A percentile compares a stretch with the other conserved stretches of the same genome.
These are phyloP conservation scores for Vigna trinervia DNA, from an alignment of 306 rosid genomes.

Conservation along the genomic window DNA sequence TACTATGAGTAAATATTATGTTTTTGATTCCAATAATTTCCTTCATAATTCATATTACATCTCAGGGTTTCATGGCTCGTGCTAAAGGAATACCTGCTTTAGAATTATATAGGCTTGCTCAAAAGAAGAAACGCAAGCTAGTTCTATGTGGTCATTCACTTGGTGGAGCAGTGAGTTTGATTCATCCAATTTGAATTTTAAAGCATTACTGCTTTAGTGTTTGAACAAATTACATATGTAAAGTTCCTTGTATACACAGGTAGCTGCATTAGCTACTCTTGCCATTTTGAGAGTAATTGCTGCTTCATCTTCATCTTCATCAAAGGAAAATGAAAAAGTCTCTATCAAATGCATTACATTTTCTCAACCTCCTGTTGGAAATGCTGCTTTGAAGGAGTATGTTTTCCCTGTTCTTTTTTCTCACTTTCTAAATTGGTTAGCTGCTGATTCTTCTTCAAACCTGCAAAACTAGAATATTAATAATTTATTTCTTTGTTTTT, in stretches of 20 bases:
- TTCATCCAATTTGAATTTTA: conserved; percentile 31
- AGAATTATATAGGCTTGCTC: conserved; percentile 95
- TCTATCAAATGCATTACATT: conserved; percentile 88
- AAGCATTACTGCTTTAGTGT: conserved; percentile 15
- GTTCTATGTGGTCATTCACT: conserved; percentile 98
- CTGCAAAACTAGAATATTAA: conserved; percentile 26
- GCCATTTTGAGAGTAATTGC: conserved; percentile 98
- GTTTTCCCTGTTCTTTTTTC: conserved; percentile 44
- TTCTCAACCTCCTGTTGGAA: conserved; percentile 99
- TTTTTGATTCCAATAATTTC: conserved; percentile 23
- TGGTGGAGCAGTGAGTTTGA: conserved; percentile 93
- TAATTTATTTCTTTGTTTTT: neutral
- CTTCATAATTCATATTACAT: conserved; percentile 9
- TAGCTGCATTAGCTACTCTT: conserved; percentile 94
- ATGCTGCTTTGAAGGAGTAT: conserved; percentile 98
- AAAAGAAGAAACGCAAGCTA: conserved; percentile 91
- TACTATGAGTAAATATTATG: neutral
- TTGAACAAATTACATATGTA: conserved; percentile 27
- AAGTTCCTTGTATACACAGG: conserved; percentile 59
- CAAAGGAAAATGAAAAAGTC: conserved; percentile 78
- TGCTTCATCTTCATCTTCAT: conserved; percentile 82
- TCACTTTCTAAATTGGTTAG: conserved; percentile 24
- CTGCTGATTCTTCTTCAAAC: conserved; percentile 12
- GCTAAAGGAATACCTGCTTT: conserved; percentile 98
- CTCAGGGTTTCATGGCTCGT: conserved; percentile 96